Evolutionary conservation across 2,329 filamentous ascomycete species (phyloP), one percentile per base, ranked within the genome.

Genomic region (Claviceps digitariae): DNA sequence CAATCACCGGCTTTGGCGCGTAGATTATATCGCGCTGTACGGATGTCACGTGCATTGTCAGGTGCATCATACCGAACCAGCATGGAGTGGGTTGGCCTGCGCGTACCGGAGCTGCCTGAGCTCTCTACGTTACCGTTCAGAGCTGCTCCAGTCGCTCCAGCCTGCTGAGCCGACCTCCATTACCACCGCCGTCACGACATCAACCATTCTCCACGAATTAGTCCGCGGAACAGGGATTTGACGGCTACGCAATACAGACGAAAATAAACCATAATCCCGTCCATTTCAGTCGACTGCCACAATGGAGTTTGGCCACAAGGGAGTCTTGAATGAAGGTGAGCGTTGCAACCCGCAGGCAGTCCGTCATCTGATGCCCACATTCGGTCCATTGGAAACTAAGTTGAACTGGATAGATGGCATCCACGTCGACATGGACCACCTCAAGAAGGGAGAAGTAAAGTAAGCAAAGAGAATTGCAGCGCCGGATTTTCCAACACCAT

Each of bases 401-500:
- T 13, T 29, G 17, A 15, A 21, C 43, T 51, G 51, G 53, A 48
- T 64, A 97, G 93, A 98, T 90, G 93, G 93, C 69, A 97, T 98
- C 69, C 93, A 98, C 71, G 79, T 98, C 63, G 93, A 98, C 68
- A 98, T 98, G 93, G 88, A 97, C 66, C 86, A 93, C 67, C 76
- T 98, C 71, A 98, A 98, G 84, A 93, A 90, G 73, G 93, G 93
- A 57, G 93, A 98, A 76, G 91, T 98, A 69, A 98, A 98, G 90
- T 96, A 76, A 74, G 89, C 25, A 49, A 5, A 46, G 7, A 8
- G 31, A 15, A 13, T 21, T 8, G 5, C 41, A 23, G 41, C 41
- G 21, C 5, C 21, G 15, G 21, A 44, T 10, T 44, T 23, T 8
- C 7, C 7, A 43, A 20, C 9, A 43, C 10, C 40, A 43, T 25